Base-by-base conservation (phyloP, 345 rosid genomes). In the Rhizophora mangle region DNA sequence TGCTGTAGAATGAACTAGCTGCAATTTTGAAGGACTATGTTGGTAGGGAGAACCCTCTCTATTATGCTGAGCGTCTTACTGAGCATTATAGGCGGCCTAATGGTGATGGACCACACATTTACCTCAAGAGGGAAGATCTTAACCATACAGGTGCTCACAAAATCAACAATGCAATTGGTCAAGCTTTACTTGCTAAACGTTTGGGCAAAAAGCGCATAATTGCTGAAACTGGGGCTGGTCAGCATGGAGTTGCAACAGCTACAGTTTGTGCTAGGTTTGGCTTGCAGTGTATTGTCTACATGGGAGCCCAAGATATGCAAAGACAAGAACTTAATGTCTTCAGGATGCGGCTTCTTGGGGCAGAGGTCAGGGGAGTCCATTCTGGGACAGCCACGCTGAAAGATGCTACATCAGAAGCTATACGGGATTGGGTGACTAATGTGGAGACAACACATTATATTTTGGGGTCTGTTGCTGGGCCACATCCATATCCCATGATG, bases 261-360 rank as follows among this genome's bases (percentile, higher is more conserved):
- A 90, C 97, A 6, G 98, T 90, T 21, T 95, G 97, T 64, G 96
- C 99, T 1, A 82, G 91, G 73, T 92, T 95, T 2, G 96, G 92
- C 67, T 71, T 95, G 82, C 72, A 78, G 74, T 95, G 99, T 66
- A 78, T 87, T 60, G 80, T 92, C 70, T 95, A 92, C 57, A 95
- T 95, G 97, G 99, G 97, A 60, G 96, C 96, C 47, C 91, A 90
- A 73, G 97, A 95, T 63, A 88, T 95, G 98, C 96, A 92, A 79
- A 88, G 97, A 62, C 96, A 95, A 76, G 81, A 91, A 0, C 96
- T 90, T 56, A 92, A 95, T 70, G 98, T 95, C 24, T 92, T 95
- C 83, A 86, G 97, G 32, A 95, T 95, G 96, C 78, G 84, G 6
- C 98, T 90, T 56, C 96, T 95, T 19, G 96, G 97, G 46, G 97